Evolutionary conservation across 768 basidiomycete species (phyloP).

Genomic region (Pholiota microspora): DNA sequence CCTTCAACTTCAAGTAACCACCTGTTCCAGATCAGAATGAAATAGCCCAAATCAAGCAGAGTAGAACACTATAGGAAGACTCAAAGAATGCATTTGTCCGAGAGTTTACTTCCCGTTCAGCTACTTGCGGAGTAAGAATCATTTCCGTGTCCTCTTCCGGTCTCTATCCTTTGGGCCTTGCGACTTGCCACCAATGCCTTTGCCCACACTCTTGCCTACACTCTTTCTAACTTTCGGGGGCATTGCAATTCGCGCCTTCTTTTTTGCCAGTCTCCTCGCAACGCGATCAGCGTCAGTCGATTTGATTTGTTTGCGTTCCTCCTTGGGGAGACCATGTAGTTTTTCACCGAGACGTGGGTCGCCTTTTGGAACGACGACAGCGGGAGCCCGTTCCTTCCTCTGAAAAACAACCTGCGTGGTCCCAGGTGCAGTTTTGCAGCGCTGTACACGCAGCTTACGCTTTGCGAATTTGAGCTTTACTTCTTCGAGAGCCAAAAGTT

Average conservation of each 20-base stretch:
- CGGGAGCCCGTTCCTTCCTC: constrained; percentile 15
- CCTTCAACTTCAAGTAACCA: not conserved
- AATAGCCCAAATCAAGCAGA: not conserved
- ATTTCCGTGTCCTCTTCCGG: constrained; percentile 17
- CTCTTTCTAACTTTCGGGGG: constrained; percentile 27
- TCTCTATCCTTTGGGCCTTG: constrained; percentile 26
- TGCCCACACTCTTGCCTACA: constrained; percentile 23
- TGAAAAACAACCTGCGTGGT: constrained; percentile 19
- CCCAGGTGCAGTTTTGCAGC: constrained; percentile 75
- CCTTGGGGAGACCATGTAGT: constrained; percentile 75
- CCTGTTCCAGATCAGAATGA: not conserved
- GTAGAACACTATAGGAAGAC: not conserved
- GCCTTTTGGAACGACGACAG: constrained; percentile 61
- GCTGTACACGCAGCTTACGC: constrained; percentile 86
- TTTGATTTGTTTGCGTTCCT: constrained; percentile 84
- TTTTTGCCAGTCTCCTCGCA: constrained; percentile 86
- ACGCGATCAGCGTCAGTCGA: constrained; percentile 76
- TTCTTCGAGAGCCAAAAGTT: constrained; percentile 78
- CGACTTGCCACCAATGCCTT: constrained; percentile 26
- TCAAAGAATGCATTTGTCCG: not conserved
- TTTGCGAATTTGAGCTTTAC: constrained; percentile 88
- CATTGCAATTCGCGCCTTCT: constrained; percentile 66
- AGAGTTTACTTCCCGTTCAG: not conserved
- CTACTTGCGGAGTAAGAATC: not conserved
- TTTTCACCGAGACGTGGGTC: constrained; percentile 80